Evolutionary conservation across 371 early-diverging fungal species (phyloP), one percentile per base, ranked within the genome.

Genomic region (Mortierella sp.): DNA sequence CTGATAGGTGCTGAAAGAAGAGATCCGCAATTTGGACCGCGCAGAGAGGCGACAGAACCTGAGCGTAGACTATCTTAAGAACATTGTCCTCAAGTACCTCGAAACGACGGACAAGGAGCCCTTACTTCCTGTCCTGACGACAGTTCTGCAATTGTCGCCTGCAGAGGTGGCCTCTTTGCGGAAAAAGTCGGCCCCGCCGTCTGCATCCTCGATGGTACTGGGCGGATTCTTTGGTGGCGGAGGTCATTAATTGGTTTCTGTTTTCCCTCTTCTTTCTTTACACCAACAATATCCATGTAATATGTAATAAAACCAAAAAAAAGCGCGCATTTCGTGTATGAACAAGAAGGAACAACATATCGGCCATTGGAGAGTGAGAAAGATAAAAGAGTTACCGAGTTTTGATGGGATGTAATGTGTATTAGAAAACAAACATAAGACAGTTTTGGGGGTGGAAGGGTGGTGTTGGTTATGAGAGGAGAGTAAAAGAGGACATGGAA

Each of bases 1-100:
- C 27, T 51, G 3, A 68, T 43, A 88, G 84, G 79, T 89, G 24
- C 78, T 89, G 48, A 89, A 88, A 68, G 89, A 89, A 75, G 89
- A 89, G 72, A 87, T 89, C 24, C 84, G 94, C 70, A 93, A 91
- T 82, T 75, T 93, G 74, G 93, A 94, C 82, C 87, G 91, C 0
- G 84, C 91, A 29, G 94, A 93, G 70, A 90, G 90, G 70, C 89
- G 93, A n/a, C 93, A 93, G 73, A 90, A 92, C 75, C 80, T 93
- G 77, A 93, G 88, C 76, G 89, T 90, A 16, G 94, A 93, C 75
- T 93, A 93, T 70, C 84, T 93, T 58, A 93, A 93, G 74, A 93
- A 93, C 76, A 93, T 93, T 54, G 81, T 93, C 11, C 88, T 93
- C 58, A 93, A 93, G 73, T 93, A 91, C 72, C 87, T 93, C 29